Percentiles rank a stretch among this genome's conserved stretches.
These are phyloP conservation scores for Ceratocystiopsis sp. DNA, from an alignment of 2,329 filamentous ascomycete genomes.

Conservation along the genomic window DNA sequence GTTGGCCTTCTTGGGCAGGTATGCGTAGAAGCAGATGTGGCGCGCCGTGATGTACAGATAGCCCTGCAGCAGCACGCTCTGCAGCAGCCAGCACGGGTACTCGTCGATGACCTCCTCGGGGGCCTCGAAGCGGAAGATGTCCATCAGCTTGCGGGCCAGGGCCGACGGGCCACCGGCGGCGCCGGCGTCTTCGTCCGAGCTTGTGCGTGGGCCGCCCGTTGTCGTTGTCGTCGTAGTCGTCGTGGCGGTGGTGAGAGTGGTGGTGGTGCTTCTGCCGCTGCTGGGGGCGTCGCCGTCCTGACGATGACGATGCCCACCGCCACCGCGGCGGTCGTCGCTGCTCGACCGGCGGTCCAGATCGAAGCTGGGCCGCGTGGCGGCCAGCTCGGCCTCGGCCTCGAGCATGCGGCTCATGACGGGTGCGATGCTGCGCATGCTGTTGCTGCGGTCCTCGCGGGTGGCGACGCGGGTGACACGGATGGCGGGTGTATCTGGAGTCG, in stretches of 20 bases:
- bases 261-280: neutral
- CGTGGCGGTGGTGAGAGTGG: too few species aligned
- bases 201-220: too few species aligned
- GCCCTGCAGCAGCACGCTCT: constrained; percentile 81
- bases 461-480: too few species aligned
- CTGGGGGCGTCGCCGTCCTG: too few species aligned
- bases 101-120: constrained; percentile 79
- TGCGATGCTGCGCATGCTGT: constrained; percentile 27
- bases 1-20: constrained; percentile 80
- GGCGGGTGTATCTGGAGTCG: too few species aligned
- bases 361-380: constrained; percentile 35
- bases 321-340: constrained; percentile 14
- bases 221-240: too few species aligned
- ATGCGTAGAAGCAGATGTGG: constrained; percentile 94
- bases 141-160: constrained; percentile 55
- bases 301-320: too few species aligned
- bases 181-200: constrained; percentile 8
- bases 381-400: constrained; percentile 50
- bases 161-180: constrained; percentile 31
- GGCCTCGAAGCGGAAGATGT: constrained; percentile 71
- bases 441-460: constrained; percentile 18
- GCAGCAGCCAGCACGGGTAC: constrained; percentile 84
- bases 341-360: constrained; percentile 31
- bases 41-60: constrained; percentile 90
- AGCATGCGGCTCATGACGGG: constrained; percentile 66